Conservation (phyloP, 108 stramenopile genomes). For the Cyclotella cryptica region DNA sequence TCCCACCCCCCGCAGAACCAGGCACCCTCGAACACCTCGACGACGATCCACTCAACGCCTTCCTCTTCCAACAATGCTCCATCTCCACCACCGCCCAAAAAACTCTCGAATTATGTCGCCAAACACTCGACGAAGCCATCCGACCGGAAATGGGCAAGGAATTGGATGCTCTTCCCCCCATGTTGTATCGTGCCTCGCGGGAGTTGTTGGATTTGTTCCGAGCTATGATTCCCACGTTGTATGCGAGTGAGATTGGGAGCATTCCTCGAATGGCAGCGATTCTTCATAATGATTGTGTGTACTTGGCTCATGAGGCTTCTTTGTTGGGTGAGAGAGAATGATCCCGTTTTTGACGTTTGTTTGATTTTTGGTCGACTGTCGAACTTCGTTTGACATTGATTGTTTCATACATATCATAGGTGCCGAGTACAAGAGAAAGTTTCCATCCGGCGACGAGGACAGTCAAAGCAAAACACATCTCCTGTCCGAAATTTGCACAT, state of each 20-base stretch:
- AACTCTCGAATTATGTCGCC: conserved; percentile 59
- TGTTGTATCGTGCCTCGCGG: conserved; percentile 70
- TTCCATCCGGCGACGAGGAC: conserved; percentile 29
- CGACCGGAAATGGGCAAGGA: conserved; percentile 26
- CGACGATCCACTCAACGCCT: conserved; percentile 64
- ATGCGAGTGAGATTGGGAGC: conserved; percentile 66
- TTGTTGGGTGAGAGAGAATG: conserved; percentile 61
- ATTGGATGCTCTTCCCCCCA: conserved; percentile 59
- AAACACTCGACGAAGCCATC: conserved; percentile 75
- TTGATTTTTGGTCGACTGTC: background rate
- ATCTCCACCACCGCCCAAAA: conserved; percentile 72
- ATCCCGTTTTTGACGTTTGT: background rate
- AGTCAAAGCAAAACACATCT: conserved; percentile 45
- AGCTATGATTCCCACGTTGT: conserved; percentile 72
- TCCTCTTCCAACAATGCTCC: conserved; percentile 67
- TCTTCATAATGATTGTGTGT: conserved; percentile 84
- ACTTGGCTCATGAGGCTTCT: conserved; percentile 73
- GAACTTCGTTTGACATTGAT: background rate
- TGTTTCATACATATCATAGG: conserved; percentile 21
- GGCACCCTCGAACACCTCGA: conserved; percentile 47
- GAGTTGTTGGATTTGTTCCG: conserved; percentile 81
- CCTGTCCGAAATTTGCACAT: conserved; percentile 72
- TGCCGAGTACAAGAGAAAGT: conserved; percentile 71
- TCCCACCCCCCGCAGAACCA: conserved; percentile 29
- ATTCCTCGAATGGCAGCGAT: conserved; percentile 85